A percentile compares a stretch with the other conserved stretches of the same genome.
Evolutionary conservation across 2,329 filamentous ascomycete species (phyloP).

Genomic region (Aplosporella prunicola): DNA sequence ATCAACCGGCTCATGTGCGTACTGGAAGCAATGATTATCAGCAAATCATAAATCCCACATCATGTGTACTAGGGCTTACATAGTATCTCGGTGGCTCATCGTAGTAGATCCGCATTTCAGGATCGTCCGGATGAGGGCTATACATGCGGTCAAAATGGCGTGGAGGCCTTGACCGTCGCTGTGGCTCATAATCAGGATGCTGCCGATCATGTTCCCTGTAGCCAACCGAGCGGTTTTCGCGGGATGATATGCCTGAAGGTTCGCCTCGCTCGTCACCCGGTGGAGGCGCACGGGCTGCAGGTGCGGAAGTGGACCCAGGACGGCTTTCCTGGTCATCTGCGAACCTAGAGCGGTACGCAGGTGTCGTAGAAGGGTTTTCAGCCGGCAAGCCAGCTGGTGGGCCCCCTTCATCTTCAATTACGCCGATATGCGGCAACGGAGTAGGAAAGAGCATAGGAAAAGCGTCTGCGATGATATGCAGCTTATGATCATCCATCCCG

Average conservation of each 20-base stretch:
- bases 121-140: conserved; percentile 20
- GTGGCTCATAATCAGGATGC: conserved; percentile 13
- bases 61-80: too few species aligned
- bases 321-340: conserved; percentile 2
- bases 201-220: conserved; percentile 13
- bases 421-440: conserved; percentile 35
- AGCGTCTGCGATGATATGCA: conserved; percentile 42
- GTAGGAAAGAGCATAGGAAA: conserved; percentile 38
- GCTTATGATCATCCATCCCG: conserved; percentile 49
- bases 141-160: conserved; percentile 13
- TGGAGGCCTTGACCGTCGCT: conserved; percentile 14
- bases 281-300: neutral
- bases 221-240: neutral
- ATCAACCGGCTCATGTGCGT: conserved; percentile 21
- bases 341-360: neutral
- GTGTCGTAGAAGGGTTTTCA: conserved; percentile 11
- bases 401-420: conserved; percentile 24
- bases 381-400: conserved; percentile 14
- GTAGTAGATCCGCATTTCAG: conserved; percentile 17
- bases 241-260: neutral
- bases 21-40: conserved; percentile 12
- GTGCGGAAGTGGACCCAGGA: neutral
- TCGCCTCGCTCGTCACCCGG: neutral
- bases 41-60: conserved; percentile 11
- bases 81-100: conserved; percentile 25